Base-by-base conservation (phyloP, 1,284 basidiomycete species). In the Marasmius sp. region DNA sequence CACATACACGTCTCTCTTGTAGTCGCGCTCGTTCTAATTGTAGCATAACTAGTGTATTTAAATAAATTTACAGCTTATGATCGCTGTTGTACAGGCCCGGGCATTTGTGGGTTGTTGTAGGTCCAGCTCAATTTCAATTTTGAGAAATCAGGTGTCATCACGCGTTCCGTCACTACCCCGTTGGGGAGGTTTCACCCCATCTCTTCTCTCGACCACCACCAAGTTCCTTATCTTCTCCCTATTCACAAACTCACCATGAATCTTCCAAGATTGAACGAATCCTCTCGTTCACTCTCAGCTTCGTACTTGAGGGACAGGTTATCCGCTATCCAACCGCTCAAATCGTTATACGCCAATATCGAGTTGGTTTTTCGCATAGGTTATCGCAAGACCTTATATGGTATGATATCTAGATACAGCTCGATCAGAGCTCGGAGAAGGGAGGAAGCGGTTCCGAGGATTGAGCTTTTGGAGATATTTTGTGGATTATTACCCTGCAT, bases 401-500 rank as follows among this genome's bases (percentile, higher is more conserved):
- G n/a, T 99, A 99, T 75, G 71, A 90, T 63, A 73, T 93, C 52
- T 99, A 95, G 95, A 82, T 89, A n/a, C 73, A 79, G 33, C 88
- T 94, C 62, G 96, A 98, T 76, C 77, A 80, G 33, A 89, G 91
- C 57, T 92, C 93, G 0, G 88, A 92, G 63, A 74, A 81, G 36
- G 95, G 96, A 11, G 95, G 93, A 0, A 79, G n/a, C 94, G 91
- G 91, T 86, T 94, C 58, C 84, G 95, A 43, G 82, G 83, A 18
- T 73, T 83, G 62, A 75, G 79, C 50, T 83, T 94, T 65, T 98
- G 94, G 92, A 86, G 81, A 67, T 91, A 94, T 72, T 95, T 94
- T 78, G 90, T 92, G 57, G 92, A 94, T 57, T 97, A 97, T 75
- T 98, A 96, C 70, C 96, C 96, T 69, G 89, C 92, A 61, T 89